Evolutionary conservation across 805 yeast species (phyloP), one percentile per base, ranked within the genome.

Genomic region (Pichia ethanolica): DNA sequence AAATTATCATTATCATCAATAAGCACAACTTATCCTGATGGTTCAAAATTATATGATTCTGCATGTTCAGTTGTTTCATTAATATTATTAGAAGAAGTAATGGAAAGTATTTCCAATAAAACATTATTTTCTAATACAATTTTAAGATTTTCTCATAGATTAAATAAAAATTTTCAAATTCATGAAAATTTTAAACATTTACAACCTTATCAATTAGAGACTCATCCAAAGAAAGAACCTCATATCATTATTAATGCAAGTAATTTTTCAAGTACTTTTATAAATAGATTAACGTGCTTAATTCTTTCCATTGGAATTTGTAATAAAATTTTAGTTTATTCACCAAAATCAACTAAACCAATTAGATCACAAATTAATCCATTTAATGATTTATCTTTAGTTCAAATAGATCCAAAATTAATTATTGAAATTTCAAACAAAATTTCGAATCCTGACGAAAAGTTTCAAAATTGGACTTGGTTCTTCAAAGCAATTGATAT

Each of bases 241-340:
- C 46, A 49, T 28, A 56, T 71, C 4, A 54, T 69, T 5, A 54
- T 76, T 36, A 70, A 71, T 52, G 58, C 68, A 6, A 63, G 68
- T 14, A 57, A 58, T 45, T 56, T 74, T 7, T 59, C 64, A 35
- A 57, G 75, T 3, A 50, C 59, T 9, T 61, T 73, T 35, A 54
- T 70, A 25, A 52, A 64, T 44, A 59, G 64, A 9, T 49, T 62
- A 9, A 60, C 71, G 0, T 36, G 49, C 25, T 48, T 57, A 5
- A 50, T 68, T 7, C 55, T 65, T 32, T 64, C 68, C 35, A 59
- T 63, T 4, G 53, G 66, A 1, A 57, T 59, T 26, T 63, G 75
- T 39, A 55, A 62, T 7, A 60, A 61, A 7, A 56, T 73, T 42
- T 58, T 75, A 37, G 49, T 70, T 35, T 71, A 75, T 54, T 62